A percentile compares a stretch with the other conserved stretches of the same genome.
Evolutionary conservation across 2,329 filamentous ascomycete genomes (phyloP).

Genomic region (Microsporum audouinii): DNA sequence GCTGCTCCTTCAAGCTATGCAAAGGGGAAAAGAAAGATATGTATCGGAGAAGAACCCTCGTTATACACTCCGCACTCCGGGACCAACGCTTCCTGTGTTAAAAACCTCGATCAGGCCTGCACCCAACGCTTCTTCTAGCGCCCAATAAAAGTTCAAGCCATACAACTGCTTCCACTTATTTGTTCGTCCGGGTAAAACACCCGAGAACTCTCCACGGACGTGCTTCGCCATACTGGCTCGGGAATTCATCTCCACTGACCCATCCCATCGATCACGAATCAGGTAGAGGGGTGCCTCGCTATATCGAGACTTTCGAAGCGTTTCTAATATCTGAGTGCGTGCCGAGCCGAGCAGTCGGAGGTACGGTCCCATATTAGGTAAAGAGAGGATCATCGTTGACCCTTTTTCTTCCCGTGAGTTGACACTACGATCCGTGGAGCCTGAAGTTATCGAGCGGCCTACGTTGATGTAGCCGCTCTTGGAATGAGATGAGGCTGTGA

Average conservation of each 20-base stretch:
- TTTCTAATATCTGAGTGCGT: conserved; percentile 42
- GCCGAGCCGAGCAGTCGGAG: conserved; percentile 46
- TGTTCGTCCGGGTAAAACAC: conserved; percentile 46
- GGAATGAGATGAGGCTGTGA: conserved; percentile 34
- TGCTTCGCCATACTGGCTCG: conserved; percentile 41
- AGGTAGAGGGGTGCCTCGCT: conserved; percentile 44
- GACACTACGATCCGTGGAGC: not conserved
- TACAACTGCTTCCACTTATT: conserved; percentile 53
- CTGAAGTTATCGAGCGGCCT: conserved; percentile 24
- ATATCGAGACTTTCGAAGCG: conserved; percentile 43
- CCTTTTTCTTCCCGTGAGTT: conserved; percentile 16
- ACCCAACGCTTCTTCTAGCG: conserved; percentile 50
- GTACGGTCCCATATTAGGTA: conserved; percentile 50
- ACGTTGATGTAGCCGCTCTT: conserved; percentile 34
- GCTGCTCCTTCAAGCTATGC: not conserved
- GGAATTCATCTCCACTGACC: conserved; percentile 40
- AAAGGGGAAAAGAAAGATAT: not conserved
- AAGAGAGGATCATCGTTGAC: conserved; percentile 40
- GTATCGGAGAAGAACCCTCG: not conserved
- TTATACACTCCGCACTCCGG: conserved; percentile 38
- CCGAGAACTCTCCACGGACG: conserved; percentile 45
- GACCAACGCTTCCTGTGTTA: conserved; percentile 51
- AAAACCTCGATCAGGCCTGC: conserved; percentile 52
- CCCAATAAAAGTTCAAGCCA: conserved; percentile 50
- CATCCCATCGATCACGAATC: conserved; percentile 52